phyloP scores from a whole-genome alignment of 352 stramenopile genomes.

The Pythium insidiosum region DNA sequence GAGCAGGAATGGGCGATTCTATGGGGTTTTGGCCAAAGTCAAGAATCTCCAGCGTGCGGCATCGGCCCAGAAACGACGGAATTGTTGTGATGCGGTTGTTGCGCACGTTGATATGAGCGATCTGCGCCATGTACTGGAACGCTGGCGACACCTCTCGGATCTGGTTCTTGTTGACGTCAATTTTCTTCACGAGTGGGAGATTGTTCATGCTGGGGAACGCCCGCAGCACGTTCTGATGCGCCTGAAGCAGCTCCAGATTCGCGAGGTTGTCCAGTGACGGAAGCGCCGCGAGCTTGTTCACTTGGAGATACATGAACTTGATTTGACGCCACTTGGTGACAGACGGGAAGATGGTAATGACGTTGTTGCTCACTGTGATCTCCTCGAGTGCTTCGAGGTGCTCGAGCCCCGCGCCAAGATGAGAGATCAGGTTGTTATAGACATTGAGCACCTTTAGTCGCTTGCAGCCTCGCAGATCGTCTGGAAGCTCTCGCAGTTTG shows the following conservation, averaged over 20 bases:
- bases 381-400: constrained; percentile 53
- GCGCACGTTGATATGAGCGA: constrained; percentile 58
- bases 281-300: constrained; percentile 37
- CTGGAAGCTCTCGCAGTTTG: constrained; percentile 31
- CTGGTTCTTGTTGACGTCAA: constrained; percentile 72
- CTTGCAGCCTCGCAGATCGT: constrained; percentile 39
- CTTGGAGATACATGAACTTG: constrained; percentile 43
- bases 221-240: constrained; percentile 53
- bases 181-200: constrained; percentile 54
- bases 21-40: constrained; percentile 66
- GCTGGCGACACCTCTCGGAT: constrained; percentile 36
- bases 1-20: constrained; percentile 23
- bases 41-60: constrained; percentile 53
- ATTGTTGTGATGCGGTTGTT: constrained; percentile 51
- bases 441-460: constrained; percentile 56
- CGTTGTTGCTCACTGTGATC: constrained; percentile 67
- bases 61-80: constrained; percentile 29
- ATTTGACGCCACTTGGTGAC: constrained; percentile 48
- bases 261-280: constrained; percentile 36
- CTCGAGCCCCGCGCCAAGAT: constrained; percentile 33
- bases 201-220: constrained; percentile 55
- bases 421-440: constrained; percentile 68
- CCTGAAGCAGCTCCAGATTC: constrained; percentile 52
- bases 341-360: constrained; percentile 24
- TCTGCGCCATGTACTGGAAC: constrained; percentile 44